These are phyloP conservation scores for Chaetomium olivaceum DNA, from an alignment of 2,329 filamentous ascomycete genomes.

Conservation along the genomic window DNA sequence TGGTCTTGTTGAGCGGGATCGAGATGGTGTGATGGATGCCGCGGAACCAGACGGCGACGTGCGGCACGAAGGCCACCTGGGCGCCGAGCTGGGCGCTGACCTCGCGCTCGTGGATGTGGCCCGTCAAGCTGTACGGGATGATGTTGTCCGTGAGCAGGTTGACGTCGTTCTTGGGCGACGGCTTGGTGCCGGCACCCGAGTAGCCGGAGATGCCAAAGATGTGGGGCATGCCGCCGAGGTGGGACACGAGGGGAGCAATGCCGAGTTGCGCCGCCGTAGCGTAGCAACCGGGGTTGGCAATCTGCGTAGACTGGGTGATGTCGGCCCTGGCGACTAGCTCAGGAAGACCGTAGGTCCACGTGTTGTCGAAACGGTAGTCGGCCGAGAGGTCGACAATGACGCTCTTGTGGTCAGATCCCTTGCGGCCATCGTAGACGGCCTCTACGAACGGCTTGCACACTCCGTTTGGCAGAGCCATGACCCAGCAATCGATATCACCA, in stretches of 20 bases:
- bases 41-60: constrained; percentile 96
- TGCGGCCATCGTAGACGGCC: constrained; percentile 72
- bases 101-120: constrained; percentile 93
- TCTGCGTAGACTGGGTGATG: constrained; percentile 77
- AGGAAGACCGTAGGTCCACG: constrained; percentile 88
- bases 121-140: constrained; percentile 86
- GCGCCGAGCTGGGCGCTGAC: constrained; percentile 76
- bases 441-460: constrained; percentile 94
- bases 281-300: constrained; percentile 93
- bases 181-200: constrained; percentile 92
- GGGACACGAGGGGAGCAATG: constrained; percentile 75
- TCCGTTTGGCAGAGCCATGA: constrained; percentile 94
- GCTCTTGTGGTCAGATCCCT: constrained; percentile 56
- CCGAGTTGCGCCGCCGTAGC: constrained; percentile 90
- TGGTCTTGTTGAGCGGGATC: constrained; percentile 80
- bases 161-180: constrained; percentile 89
- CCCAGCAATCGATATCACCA: constrained; percentile 90
- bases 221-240: constrained; percentile 76
- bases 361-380: constrained; percentile 85
- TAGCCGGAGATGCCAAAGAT: constrained; percentile 93
- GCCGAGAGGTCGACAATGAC: constrained; percentile 94
- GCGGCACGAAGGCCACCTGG: constrained; percentile 82
- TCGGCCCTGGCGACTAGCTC: constrained; percentile 77
- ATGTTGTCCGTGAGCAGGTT: constrained; percentile 81
- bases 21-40: constrained; percentile 91